phyloP scores from a whole-genome alignment of 108 stramenopile genomes.

The Licmophora abbreviata region DNA sequence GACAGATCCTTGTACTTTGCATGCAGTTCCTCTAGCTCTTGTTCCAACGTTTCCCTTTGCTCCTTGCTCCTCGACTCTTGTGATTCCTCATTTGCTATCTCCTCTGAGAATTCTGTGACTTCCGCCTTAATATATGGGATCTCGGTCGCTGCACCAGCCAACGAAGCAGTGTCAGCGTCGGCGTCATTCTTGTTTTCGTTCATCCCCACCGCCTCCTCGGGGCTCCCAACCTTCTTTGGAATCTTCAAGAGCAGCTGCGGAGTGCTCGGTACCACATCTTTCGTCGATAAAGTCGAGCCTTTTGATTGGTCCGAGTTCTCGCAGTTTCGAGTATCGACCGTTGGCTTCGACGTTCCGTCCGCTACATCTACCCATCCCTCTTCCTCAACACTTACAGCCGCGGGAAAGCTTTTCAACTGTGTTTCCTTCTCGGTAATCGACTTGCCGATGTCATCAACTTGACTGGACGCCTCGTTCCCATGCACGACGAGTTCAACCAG shows the following conservation, averaged over 20 bases:
- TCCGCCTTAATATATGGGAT: too few relatives aligned
- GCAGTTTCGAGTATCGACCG: too few relatives aligned
- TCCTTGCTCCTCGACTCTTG: background rate
- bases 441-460: constrained; percentile 11
- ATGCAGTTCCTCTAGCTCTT: constrained; percentile 5
- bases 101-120: background rate
- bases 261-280: background rate
- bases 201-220: too few relatives aligned
- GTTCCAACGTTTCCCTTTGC: background rate
- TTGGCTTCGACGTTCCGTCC: background rate
- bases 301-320: too few relatives aligned
- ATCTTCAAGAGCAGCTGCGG: too few relatives aligned
- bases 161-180: too few relatives aligned
- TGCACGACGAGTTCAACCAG: constrained; percentile 79
- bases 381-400: background rate
- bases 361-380: background rate
- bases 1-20: constrained; percentile 20
- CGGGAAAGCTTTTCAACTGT: too few relatives aligned
- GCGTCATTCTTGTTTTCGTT: too few relatives aligned
- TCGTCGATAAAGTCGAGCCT: background rate
- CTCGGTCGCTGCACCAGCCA: too few relatives aligned
- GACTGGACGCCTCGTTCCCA: constrained; percentile 51
- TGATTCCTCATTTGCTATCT: background rate
- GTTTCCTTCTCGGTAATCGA: background rate
- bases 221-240: too few relatives aligned